Base-by-base conservation (phyloP, 164 flowering plant genomes). In the Vitis rotundifolia region DNA sequence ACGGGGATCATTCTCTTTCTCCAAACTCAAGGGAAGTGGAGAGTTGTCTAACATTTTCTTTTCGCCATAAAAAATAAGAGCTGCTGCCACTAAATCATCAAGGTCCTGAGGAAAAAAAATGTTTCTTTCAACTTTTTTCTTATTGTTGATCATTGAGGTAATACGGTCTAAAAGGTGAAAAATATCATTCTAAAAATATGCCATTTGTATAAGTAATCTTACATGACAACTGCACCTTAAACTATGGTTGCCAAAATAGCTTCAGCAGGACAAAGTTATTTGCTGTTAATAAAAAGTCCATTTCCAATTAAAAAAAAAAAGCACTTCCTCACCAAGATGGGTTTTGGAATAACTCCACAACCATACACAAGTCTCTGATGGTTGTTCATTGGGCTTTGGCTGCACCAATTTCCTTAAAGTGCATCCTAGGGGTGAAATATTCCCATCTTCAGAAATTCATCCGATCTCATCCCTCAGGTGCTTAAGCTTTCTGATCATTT, bases 71-170 rank as follows among this genome's bases (percentile, higher is more conserved):
- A 77, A 95, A 15, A 75, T 71, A 76, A 95, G 89, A 68, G 99
- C 98, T 70, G 98, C 98, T 81, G 86, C 98, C 64, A 95, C 90
- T 49, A 92, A 80, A 80, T 90, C 83, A 67, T 95, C 98, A 78
- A 95, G 96, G 84, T 92, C 99, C 99, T 95, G 13, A 64, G 49
- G 12, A 66, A 53, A 58, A 74, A 22, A 59, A 59, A 10, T 16
- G 15, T 0, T 47, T 31, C 67, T 13, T 8, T 0, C 14, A 60
- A 48, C 63, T 51, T 28, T 22, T 28, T 37, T 16, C 31, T 12
- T 47, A 7, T 57, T 49, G 37, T 2, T 31, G 9, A 13, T 44
- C 44, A 52, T 37, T 15, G 65, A 16, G 61, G 44, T 16, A 53
- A 18, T 13, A 48, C 2, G n/a, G 15, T 6, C 44, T 37, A 59